These are phyloP conservation scores for Tetrapisispora arboricola DNA, from an alignment of 805 yeast species.

Conservation along the genomic window DNA sequence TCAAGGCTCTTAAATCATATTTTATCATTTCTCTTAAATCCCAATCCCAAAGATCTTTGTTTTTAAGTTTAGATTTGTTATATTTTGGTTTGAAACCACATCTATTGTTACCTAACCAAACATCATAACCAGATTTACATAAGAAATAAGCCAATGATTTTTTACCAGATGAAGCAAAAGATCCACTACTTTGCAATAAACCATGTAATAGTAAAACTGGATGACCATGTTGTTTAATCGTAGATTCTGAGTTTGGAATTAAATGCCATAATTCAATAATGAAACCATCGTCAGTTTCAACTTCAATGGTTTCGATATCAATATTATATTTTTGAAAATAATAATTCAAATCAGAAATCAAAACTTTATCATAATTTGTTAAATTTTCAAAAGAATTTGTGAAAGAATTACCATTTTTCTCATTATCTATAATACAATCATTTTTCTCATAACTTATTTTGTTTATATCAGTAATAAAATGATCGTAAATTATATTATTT, in stretches of 20 bases:
- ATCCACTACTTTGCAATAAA: conserved; percentile 74
- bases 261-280: conserved; percentile 49
- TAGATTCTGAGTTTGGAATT: conserved; percentile 11
- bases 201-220: conserved; percentile 84
- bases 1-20: conserved; percentile 64
- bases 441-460: neutral
- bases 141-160: conserved; percentile 60
- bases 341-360: conserved; percentile 50
- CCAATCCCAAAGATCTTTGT: conserved; percentile 65
- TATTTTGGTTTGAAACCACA: conserved; percentile 76
- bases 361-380: conserved; percentile 21
- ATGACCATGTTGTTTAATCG: conserved; percentile 24
- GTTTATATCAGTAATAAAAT: conserved; percentile 15
- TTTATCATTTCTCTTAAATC: conserved; percentile 71
- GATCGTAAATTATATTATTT: conserved; percentile 24
- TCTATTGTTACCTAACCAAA: conserved; percentile 87
- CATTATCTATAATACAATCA: neutral
- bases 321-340: conserved; percentile 57
- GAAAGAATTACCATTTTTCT: neutral
- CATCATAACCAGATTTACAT: conserved; percentile 55
- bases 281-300: conserved; percentile 77
- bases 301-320: conserved; percentile 45
- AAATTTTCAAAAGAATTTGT: conserved; percentile 3
- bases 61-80: conserved; percentile 22
- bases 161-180: conserved; percentile 70